These are phyloP conservation scores for Guyanaporus albipodus DNA, from an alignment of 768 basidiomycete genomes.

Conservation along the genomic window DNA sequence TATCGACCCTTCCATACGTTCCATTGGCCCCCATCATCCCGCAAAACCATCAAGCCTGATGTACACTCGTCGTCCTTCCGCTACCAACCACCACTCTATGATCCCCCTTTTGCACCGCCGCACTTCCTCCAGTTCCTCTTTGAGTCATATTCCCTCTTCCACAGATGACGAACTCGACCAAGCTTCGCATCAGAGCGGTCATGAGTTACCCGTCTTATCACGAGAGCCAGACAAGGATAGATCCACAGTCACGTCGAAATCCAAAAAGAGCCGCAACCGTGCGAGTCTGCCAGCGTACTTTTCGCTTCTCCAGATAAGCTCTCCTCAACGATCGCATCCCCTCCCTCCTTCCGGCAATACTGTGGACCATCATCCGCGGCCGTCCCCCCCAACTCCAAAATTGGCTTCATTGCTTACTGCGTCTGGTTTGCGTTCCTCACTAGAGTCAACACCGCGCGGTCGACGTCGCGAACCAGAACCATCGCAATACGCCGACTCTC, in stretches of 20 bases:
- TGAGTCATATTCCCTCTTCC: slow-evolving; percentile 32
- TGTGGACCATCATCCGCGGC: slow-evolving; percentile 34
- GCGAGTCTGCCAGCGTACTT: slow-evolving; percentile 74
- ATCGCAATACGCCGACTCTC: slow-evolving; percentile 33
- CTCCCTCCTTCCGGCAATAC: slow-evolving; percentile 46
- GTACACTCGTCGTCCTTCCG: slow-evolving; percentile 67
- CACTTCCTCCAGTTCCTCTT: slow-evolving; percentile 39
- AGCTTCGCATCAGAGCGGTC: slow-evolving; percentile 17
- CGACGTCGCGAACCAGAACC: slow-evolving; percentile 42
- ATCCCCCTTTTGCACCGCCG: slow-evolving; percentile 55
- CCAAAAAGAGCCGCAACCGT: slow-evolving; percentile 58
- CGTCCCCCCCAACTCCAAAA: slow-evolving; percentile 63
- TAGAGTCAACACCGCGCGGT: slow-evolving; percentile 49
- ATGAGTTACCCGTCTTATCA: slow-evolving; percentile 33
- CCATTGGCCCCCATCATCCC: slow-evolving; percentile 33
- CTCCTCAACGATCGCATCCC: slow-evolving; percentile 36
- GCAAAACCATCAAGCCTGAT: slow-evolving; percentile 47
- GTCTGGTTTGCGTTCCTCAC: slow-evolving; percentile 34
- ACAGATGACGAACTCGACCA: slow-evolving; percentile 43
- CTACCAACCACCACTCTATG: slow-evolving; percentile 63
- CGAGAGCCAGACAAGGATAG: slow-evolving; percentile 23
- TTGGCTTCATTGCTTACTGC: slow-evolving; percentile 31
- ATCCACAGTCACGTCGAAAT: slow-evolving; percentile 34
- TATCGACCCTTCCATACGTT: slow-evolving; percentile 43
- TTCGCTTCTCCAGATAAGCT: slow-evolving; percentile 59